Percentiles rank a stretch among this genome's conserved stretches.
Conservation (phyloP, 2,329 filamentous ascomycete species). For the Phyllosticta citrichinensis region DNA sequence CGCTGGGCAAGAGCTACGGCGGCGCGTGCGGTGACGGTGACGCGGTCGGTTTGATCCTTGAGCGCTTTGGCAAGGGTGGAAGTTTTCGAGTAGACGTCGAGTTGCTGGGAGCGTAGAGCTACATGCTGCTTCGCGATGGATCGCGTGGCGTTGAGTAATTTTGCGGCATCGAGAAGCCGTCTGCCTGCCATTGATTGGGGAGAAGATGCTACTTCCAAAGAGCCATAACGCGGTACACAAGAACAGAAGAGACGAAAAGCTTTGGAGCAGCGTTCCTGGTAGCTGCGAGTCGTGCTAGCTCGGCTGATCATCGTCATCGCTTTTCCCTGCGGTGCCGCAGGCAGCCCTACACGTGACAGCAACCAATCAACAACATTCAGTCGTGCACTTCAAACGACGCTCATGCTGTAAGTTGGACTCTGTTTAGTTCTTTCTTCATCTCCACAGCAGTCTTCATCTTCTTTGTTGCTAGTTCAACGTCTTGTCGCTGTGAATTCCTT, state of each 20-base stretch:
- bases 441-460: background rate
- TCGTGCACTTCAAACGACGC: background rate
- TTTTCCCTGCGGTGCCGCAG: background rate
- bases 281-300: slow-evolving; percentile 1
- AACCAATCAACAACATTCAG: slow-evolving; percentile 6
- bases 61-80: slow-evolving; percentile 55
- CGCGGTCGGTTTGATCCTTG: slow-evolving; percentile 50
- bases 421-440: background rate
- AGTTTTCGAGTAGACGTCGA: slow-evolving; percentile 53
- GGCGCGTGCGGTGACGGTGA: slow-evolving; percentile 52
- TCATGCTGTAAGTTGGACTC: background rate
- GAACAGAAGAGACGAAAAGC: background rate
- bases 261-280: background rate
- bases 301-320: slow-evolving; percentile 8
- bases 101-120: slow-evolving; percentile 48
- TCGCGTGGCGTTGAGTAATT: slow-evolving; percentile 38
- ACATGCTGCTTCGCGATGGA: slow-evolving; percentile 45
- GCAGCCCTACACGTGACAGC: slow-evolving; percentile 7
- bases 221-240: slow-evolving; percentile 1
- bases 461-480: background rate
- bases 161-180: slow-evolving; percentile 41
- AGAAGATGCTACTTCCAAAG: slow-evolving; percentile 15
- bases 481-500: background rate
- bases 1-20: slow-evolving; percentile 49
- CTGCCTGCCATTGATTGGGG: slow-evolving; percentile 39